Percentiles rank a stretch among this genome's conserved stretches.
These are phyloP conservation scores for Exophiala aquamarina DNA, from an alignment of 2,329 filamentous ascomycete species.

Conservation along the genomic window DNA sequence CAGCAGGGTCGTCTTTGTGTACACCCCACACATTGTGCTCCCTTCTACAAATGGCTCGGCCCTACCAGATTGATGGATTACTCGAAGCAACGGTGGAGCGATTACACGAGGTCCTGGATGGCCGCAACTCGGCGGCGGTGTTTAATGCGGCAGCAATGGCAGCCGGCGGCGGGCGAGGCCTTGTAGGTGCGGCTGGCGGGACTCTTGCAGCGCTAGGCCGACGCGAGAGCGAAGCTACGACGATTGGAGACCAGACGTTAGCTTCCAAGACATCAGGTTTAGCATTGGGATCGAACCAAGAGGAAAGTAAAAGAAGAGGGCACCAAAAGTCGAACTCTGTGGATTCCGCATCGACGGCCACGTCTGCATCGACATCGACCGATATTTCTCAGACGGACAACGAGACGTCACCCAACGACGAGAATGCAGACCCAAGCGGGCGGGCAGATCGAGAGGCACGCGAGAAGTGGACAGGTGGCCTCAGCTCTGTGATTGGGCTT, in stretches of 20 bases:
- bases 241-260: constrained; percentile 13
- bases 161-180: constrained; percentile 84
- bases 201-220: constrained; percentile 44
- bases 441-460: constrained; percentile 5
- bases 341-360: constrained; percentile 26
- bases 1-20: constrained; percentile 73
- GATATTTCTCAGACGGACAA: constrained; percentile 26
- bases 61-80: constrained; percentile 89
- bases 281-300: constrained; percentile 15
- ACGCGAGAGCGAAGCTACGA: constrained; percentile 25
- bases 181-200: constrained; percentile 64
- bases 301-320: constrained; percentile 17
- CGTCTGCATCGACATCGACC: constrained; percentile 26
- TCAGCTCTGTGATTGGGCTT: constrained; percentile 84
- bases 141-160: constrained; percentile 99
- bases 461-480: constrained; percentile 74
- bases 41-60: constrained; percentile 85
- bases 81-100: constrained; percentile 91
- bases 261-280: constrained; percentile 13
- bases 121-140: constrained; percentile 89
- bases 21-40: constrained; percentile 96
- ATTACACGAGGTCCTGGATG: constrained; percentile 84
- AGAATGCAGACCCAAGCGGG: constrained; percentile 10
- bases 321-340: constrained; percentile 26
- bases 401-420: constrained; percentile 18